These are phyloP conservation scores for Aspergillus affinis DNA, from an alignment of 495 filamentous ascomycete species.

Conservation along the genomic window DNA sequence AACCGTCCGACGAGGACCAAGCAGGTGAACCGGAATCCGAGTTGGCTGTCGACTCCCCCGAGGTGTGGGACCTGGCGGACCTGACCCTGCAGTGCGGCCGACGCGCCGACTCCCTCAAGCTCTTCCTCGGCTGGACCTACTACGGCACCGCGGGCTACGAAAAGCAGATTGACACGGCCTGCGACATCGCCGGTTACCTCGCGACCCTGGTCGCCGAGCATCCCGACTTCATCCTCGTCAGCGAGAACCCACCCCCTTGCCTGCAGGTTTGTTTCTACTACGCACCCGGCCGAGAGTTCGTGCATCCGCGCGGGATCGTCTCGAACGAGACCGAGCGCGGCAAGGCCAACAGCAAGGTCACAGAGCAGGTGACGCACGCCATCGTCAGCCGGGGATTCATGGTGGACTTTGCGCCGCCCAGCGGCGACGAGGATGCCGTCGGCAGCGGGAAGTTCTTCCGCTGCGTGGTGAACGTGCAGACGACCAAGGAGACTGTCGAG, in stretches of 20 bases:
- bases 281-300: conserved; percentile 54
- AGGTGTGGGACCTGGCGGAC: conserved; percentile 90
- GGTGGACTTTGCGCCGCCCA: conserved; percentile 85
- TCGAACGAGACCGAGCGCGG: conserved; percentile 42
- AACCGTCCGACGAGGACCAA: neutral
- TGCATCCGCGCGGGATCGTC: conserved; percentile 33
- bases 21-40: conserved; percentile 26
- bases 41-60: conserved; percentile 40
- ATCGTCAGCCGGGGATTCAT: conserved; percentile 80
- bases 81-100: conserved; percentile 91
- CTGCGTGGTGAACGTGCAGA: conserved; percentile 81
- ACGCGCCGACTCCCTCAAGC: conserved; percentile 79
- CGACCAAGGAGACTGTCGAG: conserved; percentile 70
- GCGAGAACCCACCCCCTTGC: conserved; percentile 77
- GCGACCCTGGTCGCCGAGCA: conserved; percentile 52
- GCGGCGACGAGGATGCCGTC: conserved; percentile 48
- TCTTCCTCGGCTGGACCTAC: conserved; percentile 86
- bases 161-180: conserved; percentile 65
- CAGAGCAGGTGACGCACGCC: conserved; percentile 60
- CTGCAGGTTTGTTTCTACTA: conserved; percentile 96
- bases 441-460: conserved; percentile 78
- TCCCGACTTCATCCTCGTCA: conserved; percentile 67
- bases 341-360: conserved; percentile 69
- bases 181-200: conserved; percentile 64
- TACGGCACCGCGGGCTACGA: conserved; percentile 69